Evolutionary conservation across 768 basidiomycete species (phyloP), one percentile per base, ranked within the genome.

Genomic region (Boletus edulis): DNA sequence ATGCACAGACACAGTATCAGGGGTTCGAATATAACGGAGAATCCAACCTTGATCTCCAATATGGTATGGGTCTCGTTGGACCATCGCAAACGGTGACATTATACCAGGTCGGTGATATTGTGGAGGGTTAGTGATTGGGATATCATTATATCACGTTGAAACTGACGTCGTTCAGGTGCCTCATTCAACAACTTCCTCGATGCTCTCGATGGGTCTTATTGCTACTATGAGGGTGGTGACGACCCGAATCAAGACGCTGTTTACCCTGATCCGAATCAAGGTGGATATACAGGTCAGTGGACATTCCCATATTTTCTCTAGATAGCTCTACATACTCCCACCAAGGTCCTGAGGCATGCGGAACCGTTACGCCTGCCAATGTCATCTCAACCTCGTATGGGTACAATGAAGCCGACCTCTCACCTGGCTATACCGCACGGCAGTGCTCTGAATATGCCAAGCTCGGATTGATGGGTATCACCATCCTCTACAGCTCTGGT

Each of bases 381-480:
- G 74, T 79, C n/a, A 69, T 78, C 46, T 76, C 77, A 14, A 75
- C 72, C 2, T 78, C 76, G 2, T 78, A 79, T 60, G 40, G 54
- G 2, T 68, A 72, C 52, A 65, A 75, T 49, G 78, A 79, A 56
- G 69, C 60, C 18, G 68, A 70, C 31, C 58, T 71, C 45, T 67
- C 71, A 1, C 65, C 71, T 0, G 64, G 68, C 46, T 78, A 76
- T 56, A 67, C 73, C 22, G 62, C 60, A 39, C 73, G 78, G 31
- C 76, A 78, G 50, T 78, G 77, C 58, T 57, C 67, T 6, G 79
- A 80, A 57, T 80, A 78, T 54, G 78, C 67, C 29, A 80, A 80
- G 55, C 66, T 76, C 11, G 76, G 76, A 20, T 56, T 77, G 20
- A 62, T 76, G 62, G 76, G 77, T 45, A 42, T 64, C 17, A 75